A percentile compares a stretch with the other conserved stretches of the same genome.
Evolutionary conservation across 2,329 filamentous ascomycete species (phyloP).

Genomic region (Berkeleyomyces basicola): DNA sequence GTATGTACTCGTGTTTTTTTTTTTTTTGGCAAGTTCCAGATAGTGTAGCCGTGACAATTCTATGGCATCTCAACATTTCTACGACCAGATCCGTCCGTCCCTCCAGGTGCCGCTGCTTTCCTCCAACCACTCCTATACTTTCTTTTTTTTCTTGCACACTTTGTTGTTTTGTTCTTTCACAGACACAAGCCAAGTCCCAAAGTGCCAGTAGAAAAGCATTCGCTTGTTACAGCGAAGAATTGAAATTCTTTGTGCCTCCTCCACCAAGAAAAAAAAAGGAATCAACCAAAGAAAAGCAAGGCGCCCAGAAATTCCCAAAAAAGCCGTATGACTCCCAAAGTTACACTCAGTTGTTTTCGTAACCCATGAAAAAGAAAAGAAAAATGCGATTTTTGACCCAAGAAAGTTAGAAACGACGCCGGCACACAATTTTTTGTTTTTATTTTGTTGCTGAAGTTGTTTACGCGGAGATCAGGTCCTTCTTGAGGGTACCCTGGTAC

Average conservation of each 20-base stretch:
- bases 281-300: constrained; percentile 4
- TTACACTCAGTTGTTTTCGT: constrained; percentile 3
- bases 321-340: not conserved
- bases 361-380: constrained; percentile 6
- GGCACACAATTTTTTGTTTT: constrained; percentile 13
- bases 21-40: no score
- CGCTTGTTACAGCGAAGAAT: not conserved
- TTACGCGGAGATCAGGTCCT: constrained; percentile 52
- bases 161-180: not conserved
- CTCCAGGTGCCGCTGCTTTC: not conserved
- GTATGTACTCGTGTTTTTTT: no score
- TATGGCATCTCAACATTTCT: not conserved
- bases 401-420: constrained; percentile 6
- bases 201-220: not conserved
- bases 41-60: no score
- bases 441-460: constrained; percentile 11
- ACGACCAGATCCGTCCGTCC: not conserved
- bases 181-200: constrained; percentile 1
- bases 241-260: not conserved
- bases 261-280: not conserved
- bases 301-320: constrained; percentile 3
- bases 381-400: not conserved
- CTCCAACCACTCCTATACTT: not conserved
- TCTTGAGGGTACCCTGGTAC: constrained; percentile 98
- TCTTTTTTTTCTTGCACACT: not conserved